Evolutionary conservation across 2,329 filamentous ascomycete genomes (phyloP), one percentile per base, ranked within the genome.

Genomic region (Ophiostoma himal-ulmi): DNA sequence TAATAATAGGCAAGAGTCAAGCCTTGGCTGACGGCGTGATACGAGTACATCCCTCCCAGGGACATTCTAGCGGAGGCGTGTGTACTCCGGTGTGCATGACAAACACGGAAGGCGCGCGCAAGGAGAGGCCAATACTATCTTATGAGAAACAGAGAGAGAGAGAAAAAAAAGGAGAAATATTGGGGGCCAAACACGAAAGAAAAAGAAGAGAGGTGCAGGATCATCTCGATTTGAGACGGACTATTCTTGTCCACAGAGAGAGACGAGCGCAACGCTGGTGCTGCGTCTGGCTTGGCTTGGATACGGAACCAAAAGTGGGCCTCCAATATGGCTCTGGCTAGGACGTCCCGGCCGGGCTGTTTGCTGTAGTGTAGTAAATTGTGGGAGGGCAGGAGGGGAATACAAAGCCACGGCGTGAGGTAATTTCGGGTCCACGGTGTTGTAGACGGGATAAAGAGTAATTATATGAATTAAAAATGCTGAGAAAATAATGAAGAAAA

Each of bases 251-350:
- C 44, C 22, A 60, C 13, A 48, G 37, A 60, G 22, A 60, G 10
- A 62, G 57, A 62, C 26, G 26, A 34, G 66, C 68, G 66, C 57
- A 13, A 41, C 52, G 52, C 52, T 67, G 30, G 30, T 65, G 65
- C 41, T 20, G 68, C n/a, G 44, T 26, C 57, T n/a, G n/a, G n/a
- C n/a, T 71, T 70, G 69, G 30, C 54, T 44, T 68, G 71, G 69
- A 52, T 69, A 70, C 69, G 71, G 67, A 72, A 70, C 57, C 26
- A 70, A 26, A 48, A 70, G 71, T 69, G 71, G 69, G 71, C 26
- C 71, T n/a, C 57, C 36, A 52, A 48, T 48, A 4, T 48, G 44
- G 44, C 44, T 68, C 68, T 60, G 36, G 68, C 65, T 62, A 69
- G 39, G 34, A 37, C 39, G 68, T 69, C 54, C 66, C 71, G 71